phyloP scores from a whole-genome alignment of 2,329 filamentous ascomycete genomes.

The Monosporascus sp. region DNA sequence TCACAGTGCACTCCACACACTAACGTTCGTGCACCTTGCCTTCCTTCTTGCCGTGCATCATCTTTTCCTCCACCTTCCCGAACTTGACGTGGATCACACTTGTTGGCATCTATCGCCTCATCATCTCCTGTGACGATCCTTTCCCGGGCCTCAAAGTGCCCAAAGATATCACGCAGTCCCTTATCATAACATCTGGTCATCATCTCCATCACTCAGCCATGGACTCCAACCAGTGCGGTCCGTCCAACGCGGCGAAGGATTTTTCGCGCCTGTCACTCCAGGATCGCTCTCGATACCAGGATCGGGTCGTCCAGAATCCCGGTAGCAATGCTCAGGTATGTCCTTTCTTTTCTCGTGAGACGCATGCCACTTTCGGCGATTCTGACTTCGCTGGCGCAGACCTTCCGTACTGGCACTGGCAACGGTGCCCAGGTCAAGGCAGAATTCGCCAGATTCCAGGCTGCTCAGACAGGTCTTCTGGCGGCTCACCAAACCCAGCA shows the following conservation, averaged over 20 bases:
- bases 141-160: too few species aligned
- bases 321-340: background rate
- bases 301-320: slow-evolving; percentile 43
- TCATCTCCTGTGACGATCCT: too few species aligned
- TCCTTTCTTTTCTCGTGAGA: slow-evolving; percentile 2
- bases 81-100: too few species aligned
- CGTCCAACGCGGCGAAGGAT: slow-evolving; percentile 68
- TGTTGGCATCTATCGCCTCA: too few species aligned
- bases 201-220: slow-evolving; percentile 21
- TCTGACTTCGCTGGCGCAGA: background rate
- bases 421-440: background rate
- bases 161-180: background rate
- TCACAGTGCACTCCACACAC: background rate
- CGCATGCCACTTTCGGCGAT: slow-evolving; percentile 2
- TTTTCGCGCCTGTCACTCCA: slow-evolving; percentile 64
- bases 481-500: background rate
- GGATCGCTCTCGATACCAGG: slow-evolving; percentile 68
- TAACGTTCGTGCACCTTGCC: too few species aligned
- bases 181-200: background rate
- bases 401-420: background rate
- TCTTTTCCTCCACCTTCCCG: too few species aligned
- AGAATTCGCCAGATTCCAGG: background rate
- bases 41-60: too few species aligned
- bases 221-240: slow-evolving; percentile 56
- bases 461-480: background rate